Percentiles rank a stretch among this genome's conserved stretches.
Evolutionary conservation across 352 stramenopile genomes (phyloP).

Genomic region (Globisporangium nodosum): DNA sequence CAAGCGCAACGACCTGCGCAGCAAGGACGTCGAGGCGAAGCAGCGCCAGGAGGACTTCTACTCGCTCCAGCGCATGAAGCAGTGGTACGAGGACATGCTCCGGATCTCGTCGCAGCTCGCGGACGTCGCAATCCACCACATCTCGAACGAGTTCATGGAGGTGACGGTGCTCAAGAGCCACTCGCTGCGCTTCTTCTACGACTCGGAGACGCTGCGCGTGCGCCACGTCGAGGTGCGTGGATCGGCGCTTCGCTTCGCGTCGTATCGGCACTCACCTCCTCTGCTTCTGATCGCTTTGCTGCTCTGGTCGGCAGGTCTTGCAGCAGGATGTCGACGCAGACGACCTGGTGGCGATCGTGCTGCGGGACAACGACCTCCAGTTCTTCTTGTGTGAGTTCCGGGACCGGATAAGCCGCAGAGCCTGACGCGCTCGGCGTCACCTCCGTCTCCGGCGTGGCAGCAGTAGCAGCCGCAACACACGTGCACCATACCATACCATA

Average conservation of each 20-base stretch:
- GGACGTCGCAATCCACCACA: slow-evolving; percentile 47
- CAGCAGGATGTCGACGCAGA: slow-evolving; percentile 21
- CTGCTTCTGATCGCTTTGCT: slow-evolving; percentile 17
- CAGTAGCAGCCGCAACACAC: neutral
- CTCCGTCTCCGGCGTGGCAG: no score
- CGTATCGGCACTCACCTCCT: slow-evolving; percentile 4
- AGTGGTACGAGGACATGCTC: slow-evolving; percentile 68
- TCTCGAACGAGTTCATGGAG: slow-evolving; percentile 59
- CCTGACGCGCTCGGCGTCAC: neutral
- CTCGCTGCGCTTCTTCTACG: slow-evolving; percentile 52
- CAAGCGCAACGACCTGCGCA: slow-evolving; percentile 66
- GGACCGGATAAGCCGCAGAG: slow-evolving; percentile 25
- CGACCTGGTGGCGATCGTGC: slow-evolving; percentile 47
- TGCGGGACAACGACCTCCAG: slow-evolving; percentile 56
- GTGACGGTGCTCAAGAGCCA: slow-evolving; percentile 46
- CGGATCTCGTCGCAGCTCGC: slow-evolving; percentile 47
- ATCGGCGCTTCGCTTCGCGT: neutral
- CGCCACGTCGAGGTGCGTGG: slow-evolving; percentile 46
- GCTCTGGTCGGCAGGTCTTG: neutral
- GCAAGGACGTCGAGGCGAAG: slow-evolving; percentile 67
- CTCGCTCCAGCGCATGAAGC: slow-evolving; percentile 66
- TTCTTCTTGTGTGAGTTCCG: slow-evolving; percentile 59
- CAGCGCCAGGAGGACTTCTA: slow-evolving; percentile 67
- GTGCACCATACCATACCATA: no score
- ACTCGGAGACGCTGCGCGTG: slow-evolving; percentile 46